Base-by-base conservation (phyloP, 2,329 filamentous ascomycete species). In the Fusarium haematococcum region DNA sequence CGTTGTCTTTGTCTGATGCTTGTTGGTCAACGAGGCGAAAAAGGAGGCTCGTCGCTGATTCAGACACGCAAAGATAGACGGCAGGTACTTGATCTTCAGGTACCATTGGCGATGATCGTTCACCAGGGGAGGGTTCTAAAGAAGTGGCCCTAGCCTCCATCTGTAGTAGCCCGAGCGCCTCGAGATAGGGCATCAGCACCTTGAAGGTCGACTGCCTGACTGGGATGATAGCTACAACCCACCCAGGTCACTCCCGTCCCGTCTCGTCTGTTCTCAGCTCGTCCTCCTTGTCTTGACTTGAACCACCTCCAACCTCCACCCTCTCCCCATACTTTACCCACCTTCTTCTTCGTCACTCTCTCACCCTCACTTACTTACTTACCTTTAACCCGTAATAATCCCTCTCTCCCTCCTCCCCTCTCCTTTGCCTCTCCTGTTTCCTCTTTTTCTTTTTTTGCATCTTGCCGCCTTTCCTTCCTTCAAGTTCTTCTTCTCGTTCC, bases 321-420 rank as follows among this genome's bases (percentile, higher is more conserved):
- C 68, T 72, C 56, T 73, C 70, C 63, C 64, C 64, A 67, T 70
- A 66, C 63, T 56, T 48, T 63, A 54, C 54, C 32, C 35, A 48
- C 61, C 65, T 65, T 69, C 56, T 67, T 63, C 33, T 48, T 66
- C 65, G 65, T 70, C 63, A 71, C 60, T 71, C 66, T 65, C 65
- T 68, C 45, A 54, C 62, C 67, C 68, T 48, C 54, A 67, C 65
- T 63, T 67, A 41, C 58, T 48, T 25, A 35, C 50, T 18, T 54
- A 67, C 50, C 69, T 68, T 32, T 68, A 64, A 74, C 67, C 60
- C 63, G 66, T 75, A 75, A 75, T 75, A 75, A 65, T 70, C 25
- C 50, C 69, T 52, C 60, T 71, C 67, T 35, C 57, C 63, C 65
- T 43, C 61, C 69, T 65, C 25, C 60, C 65, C 60, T 41, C 60